phyloP scores from a whole-genome alignment of 2,329 filamentous ascomycete genomes.

The Bertia moriformis region DNA sequence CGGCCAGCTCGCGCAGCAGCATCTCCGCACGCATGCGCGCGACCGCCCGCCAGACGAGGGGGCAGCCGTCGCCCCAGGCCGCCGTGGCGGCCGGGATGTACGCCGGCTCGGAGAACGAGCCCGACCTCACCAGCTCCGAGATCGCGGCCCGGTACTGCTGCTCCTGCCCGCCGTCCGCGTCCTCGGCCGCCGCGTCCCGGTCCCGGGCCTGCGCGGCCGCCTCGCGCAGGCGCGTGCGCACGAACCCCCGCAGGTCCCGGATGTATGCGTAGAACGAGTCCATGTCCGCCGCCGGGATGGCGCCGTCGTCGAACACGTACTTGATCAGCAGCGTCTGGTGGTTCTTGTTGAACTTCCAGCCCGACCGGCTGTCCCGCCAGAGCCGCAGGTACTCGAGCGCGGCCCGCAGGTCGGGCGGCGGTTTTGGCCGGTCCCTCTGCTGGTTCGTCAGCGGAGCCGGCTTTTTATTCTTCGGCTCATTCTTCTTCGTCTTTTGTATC shows the following conservation, averaged over 20 bases:
- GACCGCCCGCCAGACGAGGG: slow-evolving; percentile 37
- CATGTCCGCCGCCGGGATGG: slow-evolving; percentile 57
- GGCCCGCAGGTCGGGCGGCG: slow-evolving; percentile 35
- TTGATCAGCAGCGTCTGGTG: slow-evolving; percentile 76
- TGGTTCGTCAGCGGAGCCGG: too few relatives aligned
- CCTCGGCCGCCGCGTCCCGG: slow-evolving; percentile 35
- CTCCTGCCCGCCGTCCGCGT: slow-evolving; percentile 31
- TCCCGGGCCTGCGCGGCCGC: slow-evolving; percentile 47
- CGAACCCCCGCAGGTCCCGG: slow-evolving; percentile 61
- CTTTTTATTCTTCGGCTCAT: slow-evolving; percentile 20
- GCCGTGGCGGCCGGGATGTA: slow-evolving; percentile 32
- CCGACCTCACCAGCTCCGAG: slow-evolving; percentile 12
- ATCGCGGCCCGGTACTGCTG: slow-evolving; percentile 32
- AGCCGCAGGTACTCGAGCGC: slow-evolving; percentile 64
- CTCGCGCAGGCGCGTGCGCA: slow-evolving; percentile 53
- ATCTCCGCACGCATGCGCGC: slow-evolving; percentile 50
- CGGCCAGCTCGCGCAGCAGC: slow-evolving; percentile 39
- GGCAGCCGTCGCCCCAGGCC: slow-evolving; percentile 29
- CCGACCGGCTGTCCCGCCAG: slow-evolving; percentile 54
- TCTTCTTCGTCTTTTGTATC: too few relatives aligned
- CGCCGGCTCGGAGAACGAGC: slow-evolving; percentile 31
- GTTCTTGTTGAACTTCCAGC: slow-evolving; percentile 96
- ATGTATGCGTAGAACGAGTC: slow-evolving; percentile 64
- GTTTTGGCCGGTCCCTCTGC: slow-evolving; percentile 11
- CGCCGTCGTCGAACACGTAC: slow-evolving; percentile 59